Evolutionary conservation across 2,329 filamentous ascomycete genomes (phyloP).

Genomic region (Cladosporium velox): DNA sequence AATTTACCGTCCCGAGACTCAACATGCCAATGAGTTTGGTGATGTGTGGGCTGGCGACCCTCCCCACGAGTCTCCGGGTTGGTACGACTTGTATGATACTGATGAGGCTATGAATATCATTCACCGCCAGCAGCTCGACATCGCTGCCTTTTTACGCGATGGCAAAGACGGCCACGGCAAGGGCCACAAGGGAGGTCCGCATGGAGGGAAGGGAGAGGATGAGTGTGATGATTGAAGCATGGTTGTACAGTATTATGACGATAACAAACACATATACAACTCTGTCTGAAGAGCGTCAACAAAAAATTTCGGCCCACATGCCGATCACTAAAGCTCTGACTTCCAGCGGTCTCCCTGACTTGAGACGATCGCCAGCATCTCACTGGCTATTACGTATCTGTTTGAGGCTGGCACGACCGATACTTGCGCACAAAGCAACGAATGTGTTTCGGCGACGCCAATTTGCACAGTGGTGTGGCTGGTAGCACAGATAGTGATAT

Average conservation of each 20-base stretch:
- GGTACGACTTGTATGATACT: constrained; percentile 44
- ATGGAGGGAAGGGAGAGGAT: not conserved
- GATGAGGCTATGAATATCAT: constrained; percentile 40
- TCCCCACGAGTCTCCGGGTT: constrained; percentile 43
- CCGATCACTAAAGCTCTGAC: not conserved
- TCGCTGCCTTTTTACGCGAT: constrained; percentile 24
- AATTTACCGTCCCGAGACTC: constrained; percentile 42
- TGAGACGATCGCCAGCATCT: not conserved
- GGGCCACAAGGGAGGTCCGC: not conserved
- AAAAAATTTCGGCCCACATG: not conserved
- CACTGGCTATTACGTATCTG: not conserved
- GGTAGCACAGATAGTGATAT: not conserved
- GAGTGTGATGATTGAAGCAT: not conserved
- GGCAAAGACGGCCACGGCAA: not conserved
- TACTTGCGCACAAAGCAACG: not conserved
- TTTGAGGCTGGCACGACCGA: not conserved
- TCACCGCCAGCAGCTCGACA: constrained; percentile 36
- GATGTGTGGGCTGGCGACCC: constrained; percentile 46
- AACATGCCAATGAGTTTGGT: constrained; percentile 41
- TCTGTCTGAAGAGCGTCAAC: not conserved
- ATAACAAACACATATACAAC: not conserved
- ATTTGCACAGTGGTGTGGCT: not conserved
- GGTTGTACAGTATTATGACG: not conserved
- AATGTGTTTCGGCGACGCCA: not conserved
- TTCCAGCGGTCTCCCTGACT: not conserved